Evolutionary conservation across 139 green algal species (phyloP).

Genomic region (Raphidocelis subcapitata): DNA sequence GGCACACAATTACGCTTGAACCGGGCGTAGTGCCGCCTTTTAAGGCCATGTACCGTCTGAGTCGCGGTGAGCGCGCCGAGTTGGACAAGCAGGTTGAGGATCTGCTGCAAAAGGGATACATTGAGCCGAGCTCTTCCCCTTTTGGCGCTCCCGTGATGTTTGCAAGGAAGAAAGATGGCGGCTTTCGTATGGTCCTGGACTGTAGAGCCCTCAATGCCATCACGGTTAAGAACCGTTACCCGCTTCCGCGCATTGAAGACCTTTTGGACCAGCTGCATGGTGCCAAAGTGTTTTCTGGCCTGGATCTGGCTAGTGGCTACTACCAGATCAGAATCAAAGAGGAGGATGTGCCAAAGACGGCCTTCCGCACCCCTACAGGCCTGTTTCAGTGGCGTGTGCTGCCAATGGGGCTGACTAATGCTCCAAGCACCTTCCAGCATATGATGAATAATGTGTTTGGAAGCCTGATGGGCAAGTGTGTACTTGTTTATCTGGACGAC

Average conservation of each 20-base stretch:
- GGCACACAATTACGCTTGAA: no score
- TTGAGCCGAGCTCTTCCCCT: slow-evolving; percentile 29
- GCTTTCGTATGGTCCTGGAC: slow-evolving; percentile 54
- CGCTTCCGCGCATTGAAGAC: slow-evolving; percentile 49
- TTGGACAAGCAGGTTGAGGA: slow-evolving; percentile 8
- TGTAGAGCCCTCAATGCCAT: slow-evolving; percentile 54
- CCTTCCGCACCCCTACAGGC: slow-evolving; percentile 34
- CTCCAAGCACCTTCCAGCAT: slow-evolving; percentile 38
- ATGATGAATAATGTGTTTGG: slow-evolving; percentile 48
- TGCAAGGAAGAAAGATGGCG: slow-evolving; percentile 55
- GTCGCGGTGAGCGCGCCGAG: no score
- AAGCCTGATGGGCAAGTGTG: slow-evolving; percentile 30
- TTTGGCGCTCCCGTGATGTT: slow-evolving; percentile 59
- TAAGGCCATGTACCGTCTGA: no score
- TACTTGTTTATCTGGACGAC: slow-evolving; percentile 55
- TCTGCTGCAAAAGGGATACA: slow-evolving; percentile 17
- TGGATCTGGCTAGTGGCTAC: slow-evolving; percentile 46
- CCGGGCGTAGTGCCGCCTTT: no score
- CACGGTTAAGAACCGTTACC: slow-evolving; percentile 51
- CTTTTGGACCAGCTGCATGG: slow-evolving; percentile 48
- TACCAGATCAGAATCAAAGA: slow-evolving; percentile 29
- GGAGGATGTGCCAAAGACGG: slow-evolving; percentile 18
- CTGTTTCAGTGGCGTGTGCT: slow-evolving; percentile 41
- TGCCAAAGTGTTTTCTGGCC: slow-evolving; percentile 34
- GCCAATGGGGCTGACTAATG: slow-evolving; percentile 48